These are phyloP conservation scores for Cercospora sp. DNA, from an alignment of 2,329 filamentous ascomycete genomes.

Conservation along the genomic window DNA sequence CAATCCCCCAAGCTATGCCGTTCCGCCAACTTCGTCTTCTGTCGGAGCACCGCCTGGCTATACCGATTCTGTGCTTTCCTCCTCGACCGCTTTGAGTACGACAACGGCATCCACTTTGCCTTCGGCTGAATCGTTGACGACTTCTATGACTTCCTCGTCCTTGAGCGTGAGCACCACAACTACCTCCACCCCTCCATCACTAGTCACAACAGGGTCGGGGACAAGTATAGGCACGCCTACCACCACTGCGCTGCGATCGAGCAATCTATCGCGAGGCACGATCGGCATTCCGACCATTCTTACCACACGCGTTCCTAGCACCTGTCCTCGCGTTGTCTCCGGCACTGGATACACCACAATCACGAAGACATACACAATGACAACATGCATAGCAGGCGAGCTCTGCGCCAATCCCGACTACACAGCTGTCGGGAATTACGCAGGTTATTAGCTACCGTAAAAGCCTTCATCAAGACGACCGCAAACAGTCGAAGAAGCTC, in stretches of 20 bases:
- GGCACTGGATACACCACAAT: conserved; percentile 35
- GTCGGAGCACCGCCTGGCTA: conserved; percentile 11
- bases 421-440: conserved; percentile 22
- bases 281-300: background rate
- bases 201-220: background rate
- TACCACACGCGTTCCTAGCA: background rate
- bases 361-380: conserved; percentile 37
- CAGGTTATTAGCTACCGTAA: conserved; percentile 20
- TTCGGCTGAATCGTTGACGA: conserved; percentile 23
- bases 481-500: background rate
- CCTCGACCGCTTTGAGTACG: conserved; percentile 14
- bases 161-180: conserved; percentile 25
- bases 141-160: conserved; percentile 22
- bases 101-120: conserved; percentile 23
- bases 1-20: conserved; percentile 21
- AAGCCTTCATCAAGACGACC: background rate
- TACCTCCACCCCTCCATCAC: background rate
- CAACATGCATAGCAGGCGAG: conserved; percentile 33
- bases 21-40: conserved; percentile 17
- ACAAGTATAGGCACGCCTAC: background rate
- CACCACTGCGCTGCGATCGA: background rate
- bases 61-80: background rate
- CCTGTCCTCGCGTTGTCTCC: conserved; percentile 17
- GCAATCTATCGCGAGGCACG: background rate
- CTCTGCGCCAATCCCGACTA: conserved; percentile 35